Evolutionary conservation across 139 green algal species (phyloP), one percentile per base, ranked within the genome.

Genomic region (Monoraphidium neglectum): DNA sequence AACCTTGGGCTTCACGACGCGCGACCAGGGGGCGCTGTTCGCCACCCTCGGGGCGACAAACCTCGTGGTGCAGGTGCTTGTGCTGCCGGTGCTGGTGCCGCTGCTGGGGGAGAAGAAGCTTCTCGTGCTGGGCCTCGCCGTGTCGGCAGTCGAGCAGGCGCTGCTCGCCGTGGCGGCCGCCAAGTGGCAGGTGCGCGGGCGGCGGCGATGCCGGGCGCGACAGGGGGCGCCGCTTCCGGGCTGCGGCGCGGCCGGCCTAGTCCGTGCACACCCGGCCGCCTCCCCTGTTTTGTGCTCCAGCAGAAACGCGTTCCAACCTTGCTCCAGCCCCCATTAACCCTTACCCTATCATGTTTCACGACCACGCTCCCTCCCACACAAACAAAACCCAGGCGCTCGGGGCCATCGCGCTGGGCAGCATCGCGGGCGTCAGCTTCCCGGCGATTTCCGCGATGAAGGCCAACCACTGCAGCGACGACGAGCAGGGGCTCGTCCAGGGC

Each of bases 391-490:
- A 63, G 37, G 88, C 82, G 1, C 66, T 90, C 30, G 68, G 68
- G 3, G 86, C 72, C 36, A 61, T 93, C 2, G 57, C 57, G 0
- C 2, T 89, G 4, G 85, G 85, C 5, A 70, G 76, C 0, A 24
- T 93, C 15, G 83, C 76, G 21, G 79, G 66, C 16, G 77, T 94
- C 13, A 61, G 73, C 26, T 94, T 90, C 61, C 89, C 89, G 15
- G 87, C 89, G 24, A 90, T 94, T 46, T 78, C 49, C 49, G 77
- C 51, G 66, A 91, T 94, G 73, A 94, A 94, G 57, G 70, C 83
- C 21, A 89, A 84, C 66, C 83, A 84, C 60, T 78, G 77, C 10
- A 24, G 64, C 3, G 51, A 76, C 2, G 56, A 76, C 24, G 79
- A 88, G 73, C 83, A 88, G 79, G 83, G 77, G 21, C 33, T 74